Evolutionary conservation across 2,329 filamentous ascomycete species (phyloP), one percentile per base, ranked within the genome.

Genomic region (Fusarium verticillioides): DNA sequence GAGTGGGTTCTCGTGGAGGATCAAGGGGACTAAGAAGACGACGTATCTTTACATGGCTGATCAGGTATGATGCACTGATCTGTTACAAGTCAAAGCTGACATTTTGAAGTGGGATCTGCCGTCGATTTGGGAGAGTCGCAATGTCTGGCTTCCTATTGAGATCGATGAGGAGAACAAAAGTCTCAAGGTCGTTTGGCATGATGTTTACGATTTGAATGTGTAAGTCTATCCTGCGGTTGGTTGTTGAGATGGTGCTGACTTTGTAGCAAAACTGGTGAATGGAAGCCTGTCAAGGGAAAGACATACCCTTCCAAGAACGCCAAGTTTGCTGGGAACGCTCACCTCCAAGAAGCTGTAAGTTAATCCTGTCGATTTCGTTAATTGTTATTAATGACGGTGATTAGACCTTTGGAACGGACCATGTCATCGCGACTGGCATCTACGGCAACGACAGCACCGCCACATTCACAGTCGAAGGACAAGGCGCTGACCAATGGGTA

Each of bases 71-170:
- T 2, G 8, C 1, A 79, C 0, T 2, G 0, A 1, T 18, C 9
- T 5, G 13, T 13, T 9, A 1, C 4, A 18, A 2, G 1, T 6
- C 3, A 0, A 3, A 11, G 2, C 56, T 78, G 16, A 78, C 36
- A 1, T 9, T 4, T 11, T 1, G 2, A 19, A 80, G 78, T 88
- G 86, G 86, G 86, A 88, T 67, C 81, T 83, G 0, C 85, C 86
- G 57, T 87, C 86, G 0, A 81, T 88, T 1, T 88, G 87, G 86
- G 87, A 89, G 64, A 86, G 84, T 44, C 82, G 87, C 8, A 88
- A 89, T 65, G 87, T 89, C 54, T 89, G 87, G 87, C 82, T 89
- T 0, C 87, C 87, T 0, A 79, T 88, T 2, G 81, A 83, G 4
- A 85, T 88, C n/a, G 82, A 88, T 26, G 87, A 89, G 47, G 78